Conservation (phyloP, 768 basidiomycete species). For the Multifurca ochricompacta region DNA sequence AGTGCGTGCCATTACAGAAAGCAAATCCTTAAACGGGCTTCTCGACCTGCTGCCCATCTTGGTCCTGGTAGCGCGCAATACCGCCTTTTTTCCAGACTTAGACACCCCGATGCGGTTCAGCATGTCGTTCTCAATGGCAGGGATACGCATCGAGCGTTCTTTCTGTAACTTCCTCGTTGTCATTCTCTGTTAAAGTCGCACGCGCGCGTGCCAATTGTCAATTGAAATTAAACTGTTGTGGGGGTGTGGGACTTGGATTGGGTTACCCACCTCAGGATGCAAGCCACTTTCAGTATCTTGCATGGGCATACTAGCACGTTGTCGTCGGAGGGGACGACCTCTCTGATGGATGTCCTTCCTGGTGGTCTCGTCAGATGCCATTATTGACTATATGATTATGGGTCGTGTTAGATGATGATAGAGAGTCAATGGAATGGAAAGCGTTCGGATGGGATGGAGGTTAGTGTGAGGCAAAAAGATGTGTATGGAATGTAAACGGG, state of each 20-base stretch:
- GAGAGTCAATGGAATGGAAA: neutral
- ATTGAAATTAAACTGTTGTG: too few species aligned
- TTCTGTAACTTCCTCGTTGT: neutral
- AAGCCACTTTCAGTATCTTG: neutral
- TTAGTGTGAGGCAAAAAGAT: too few species aligned
- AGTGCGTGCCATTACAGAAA: neutral
- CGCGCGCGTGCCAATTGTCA: neutral
- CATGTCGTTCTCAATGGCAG: conserved; percentile 2
- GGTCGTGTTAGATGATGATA: neutral
- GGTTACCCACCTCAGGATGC: neutral
- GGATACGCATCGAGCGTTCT: neutral
- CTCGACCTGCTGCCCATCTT: neutral
- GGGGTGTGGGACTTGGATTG: neutral
- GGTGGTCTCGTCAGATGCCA: neutral
- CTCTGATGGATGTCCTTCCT: neutral
- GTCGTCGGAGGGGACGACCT: neutral
- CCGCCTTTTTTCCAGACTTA: neutral
- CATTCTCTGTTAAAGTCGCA: neutral
- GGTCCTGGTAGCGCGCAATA: neutral
- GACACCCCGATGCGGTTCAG: neutral
- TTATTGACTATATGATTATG: too few species aligned
- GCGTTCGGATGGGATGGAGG: neutral
- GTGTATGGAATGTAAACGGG: too few species aligned
- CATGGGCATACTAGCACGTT: neutral
- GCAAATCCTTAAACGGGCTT: neutral